These are phyloP conservation scores for Psilocybe sp. DNA, from an alignment of 768 basidiomycete genomes.

Conservation along the genomic window DNA sequence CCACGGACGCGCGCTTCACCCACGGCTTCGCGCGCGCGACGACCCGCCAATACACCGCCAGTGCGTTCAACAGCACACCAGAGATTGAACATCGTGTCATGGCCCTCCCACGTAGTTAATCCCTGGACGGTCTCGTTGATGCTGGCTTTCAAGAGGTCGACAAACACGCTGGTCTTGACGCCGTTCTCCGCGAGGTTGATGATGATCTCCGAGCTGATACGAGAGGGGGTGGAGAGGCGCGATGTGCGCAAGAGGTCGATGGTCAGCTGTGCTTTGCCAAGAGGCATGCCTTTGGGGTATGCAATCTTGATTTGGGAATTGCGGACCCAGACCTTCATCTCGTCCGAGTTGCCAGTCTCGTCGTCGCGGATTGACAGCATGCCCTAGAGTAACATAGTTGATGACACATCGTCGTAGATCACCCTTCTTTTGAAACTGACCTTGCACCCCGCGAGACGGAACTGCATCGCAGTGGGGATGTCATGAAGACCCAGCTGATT, in stretches of 20 bases:
- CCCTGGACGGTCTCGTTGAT: conserved; percentile 32
- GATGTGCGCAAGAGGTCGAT: conserved; percentile 53
- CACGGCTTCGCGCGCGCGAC: conserved; percentile 31
- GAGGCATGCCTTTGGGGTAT: conserved; percentile 28
- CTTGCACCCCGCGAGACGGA: conserved; percentile 47
- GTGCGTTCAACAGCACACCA: conserved; percentile 36
- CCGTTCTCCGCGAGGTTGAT: conserved; percentile 67
- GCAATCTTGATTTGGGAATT: conserved; percentile 47
- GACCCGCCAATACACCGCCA: conserved; percentile 36
- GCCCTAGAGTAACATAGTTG: conserved; percentile 25
- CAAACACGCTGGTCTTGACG: conserved; percentile 42
- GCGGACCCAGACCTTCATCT: conserved; percentile 23
- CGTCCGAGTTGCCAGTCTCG: neutral
- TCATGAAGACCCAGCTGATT: conserved; percentile 28
- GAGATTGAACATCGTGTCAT: conserved; percentile 38
- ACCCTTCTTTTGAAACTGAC: too few species aligned
- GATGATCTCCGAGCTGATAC: conserved; percentile 55
- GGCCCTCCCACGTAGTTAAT: conserved; percentile 44
- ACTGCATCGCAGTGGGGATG: conserved; percentile 48
- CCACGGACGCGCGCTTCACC: conserved; percentile 45
- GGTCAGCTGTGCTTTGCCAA: conserved; percentile 40
- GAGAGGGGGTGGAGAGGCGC: conserved; percentile 41
- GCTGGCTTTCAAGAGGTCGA: conserved; percentile 31
- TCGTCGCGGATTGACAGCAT: conserved; percentile 32
- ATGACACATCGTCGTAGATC: neutral